Conservation (phyloP, 495 filamentous ascomycete species). For the Ramalina peruviana region DNA sequence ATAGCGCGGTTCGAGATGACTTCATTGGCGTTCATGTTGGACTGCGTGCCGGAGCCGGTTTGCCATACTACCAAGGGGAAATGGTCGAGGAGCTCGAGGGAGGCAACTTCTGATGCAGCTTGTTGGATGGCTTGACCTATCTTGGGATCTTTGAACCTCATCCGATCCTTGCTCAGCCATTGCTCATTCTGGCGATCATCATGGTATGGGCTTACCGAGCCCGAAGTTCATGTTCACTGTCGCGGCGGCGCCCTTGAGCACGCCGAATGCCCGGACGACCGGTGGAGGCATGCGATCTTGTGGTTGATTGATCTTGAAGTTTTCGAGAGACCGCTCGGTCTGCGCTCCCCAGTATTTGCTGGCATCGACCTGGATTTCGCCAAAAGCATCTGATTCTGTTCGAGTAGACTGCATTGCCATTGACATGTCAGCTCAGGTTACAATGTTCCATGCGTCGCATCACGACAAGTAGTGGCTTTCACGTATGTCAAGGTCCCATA, state of each 20-base stretch:
- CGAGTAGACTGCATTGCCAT: slow-evolving; percentile 23
- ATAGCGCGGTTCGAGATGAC: slow-evolving; percentile 99
- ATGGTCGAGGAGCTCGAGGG: slow-evolving; percentile 89
- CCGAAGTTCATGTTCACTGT: slow-evolving; percentile 92
- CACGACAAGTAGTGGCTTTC: no score
- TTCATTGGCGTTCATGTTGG: slow-evolving; percentile 99
- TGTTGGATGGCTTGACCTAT: slow-evolving; percentile 87
- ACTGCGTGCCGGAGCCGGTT: slow-evolving; percentile 95
- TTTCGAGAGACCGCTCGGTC: slow-evolving; percentile 90
- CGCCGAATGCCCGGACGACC: slow-evolving; percentile 85
- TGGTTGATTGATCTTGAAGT: slow-evolving; percentile 98
- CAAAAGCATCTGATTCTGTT: slow-evolving; percentile 93
- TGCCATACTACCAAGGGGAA: slow-evolving; percentile 99
- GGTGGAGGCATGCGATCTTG: slow-evolving; percentile 96
- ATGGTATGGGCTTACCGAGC: slow-evolving; percentile 51
- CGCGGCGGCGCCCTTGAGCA: slow-evolving; percentile 92
- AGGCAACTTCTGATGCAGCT: slow-evolving; percentile 85
- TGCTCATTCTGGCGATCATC: not conserved
- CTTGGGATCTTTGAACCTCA: slow-evolving; percentile 50
- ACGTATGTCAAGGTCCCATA: not conserved
- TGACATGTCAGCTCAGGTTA: no score
- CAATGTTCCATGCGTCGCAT: no score
- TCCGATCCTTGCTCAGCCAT: slow-evolving; percentile 3
- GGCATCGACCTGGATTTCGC: slow-evolving; percentile 78
- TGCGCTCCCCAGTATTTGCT: slow-evolving; percentile 99